Base-by-base conservation (phyloP, 2,329 filamentous ascomycete species). In the Paecilomyces variotii region DNA sequence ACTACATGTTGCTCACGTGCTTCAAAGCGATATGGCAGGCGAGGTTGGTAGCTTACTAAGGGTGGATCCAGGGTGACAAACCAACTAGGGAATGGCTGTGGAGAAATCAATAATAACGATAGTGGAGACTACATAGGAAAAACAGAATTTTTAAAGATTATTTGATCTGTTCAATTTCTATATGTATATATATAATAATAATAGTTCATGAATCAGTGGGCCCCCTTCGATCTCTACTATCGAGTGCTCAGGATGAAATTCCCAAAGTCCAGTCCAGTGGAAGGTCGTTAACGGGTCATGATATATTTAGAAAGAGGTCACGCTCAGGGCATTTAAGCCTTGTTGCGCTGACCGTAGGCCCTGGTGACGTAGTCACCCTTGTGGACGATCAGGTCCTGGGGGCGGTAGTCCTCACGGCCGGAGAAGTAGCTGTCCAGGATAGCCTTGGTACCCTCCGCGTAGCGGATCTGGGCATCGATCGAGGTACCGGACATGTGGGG, bases 401-500 rank as follows among this genome's bases (percentile, higher is more conserved):
- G 85, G 65, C 84, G 82, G 84, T 99, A 99, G 81, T 97, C 92
- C 73, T 90, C 79, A 73, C 86, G 87, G 68, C 92, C 92, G 65
- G 82, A 85, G 75, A 96, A 90, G 84, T 97, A 99, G 78, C 87
- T 91, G 65, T 93, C 83, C 61, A 99, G 82, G 73, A 99, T 97
- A 65, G 82, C 78, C 88, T 97, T 96, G 76, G 86, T 89, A 69
- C 91, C 91, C 64, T 87, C 82, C 70, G 91, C 90, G 74, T 96
- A 96, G 65, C 91, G 86, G 80, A 90, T 87, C 84, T 99, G 94
- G 60, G 94, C 94, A 74, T 99, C 94, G 73, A 99, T 88, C n/a
- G 92, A 96, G 60, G 93, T 97, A 74, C 94, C 94, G 11, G 91
- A 96, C 91, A 97, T 96, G 86, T 97, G 94, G 59, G 94, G 91